Percentiles rank a stretch among this genome's conserved stretches.
These are phyloP conservation scores for Hyaloscypha finlandica DNA, from an alignment of 495 filamentous ascomycete species.

Conservation along the genomic window DNA sequence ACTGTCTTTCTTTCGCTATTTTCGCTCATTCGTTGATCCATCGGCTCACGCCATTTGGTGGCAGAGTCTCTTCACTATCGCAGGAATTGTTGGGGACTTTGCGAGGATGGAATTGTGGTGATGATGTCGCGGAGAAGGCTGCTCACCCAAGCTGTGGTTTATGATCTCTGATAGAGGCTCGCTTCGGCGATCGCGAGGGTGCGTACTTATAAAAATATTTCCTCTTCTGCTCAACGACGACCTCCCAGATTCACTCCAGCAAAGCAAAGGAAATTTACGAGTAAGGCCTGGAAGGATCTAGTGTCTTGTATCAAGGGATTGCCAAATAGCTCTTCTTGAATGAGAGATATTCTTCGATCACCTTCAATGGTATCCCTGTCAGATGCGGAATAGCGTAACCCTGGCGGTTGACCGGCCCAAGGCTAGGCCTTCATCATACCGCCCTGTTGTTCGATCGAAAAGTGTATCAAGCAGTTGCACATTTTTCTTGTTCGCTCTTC, in stretches of 20 bases:
- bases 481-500: background rate
- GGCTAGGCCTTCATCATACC: too few relatives aligned
- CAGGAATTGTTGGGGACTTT: slow-evolving; percentile 8
- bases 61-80: slow-evolving; percentile 16
- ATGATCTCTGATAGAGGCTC: background rate
- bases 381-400: too few relatives aligned
- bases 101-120: background rate
- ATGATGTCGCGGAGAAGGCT: slow-evolving; percentile 1
- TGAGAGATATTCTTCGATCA: too few relatives aligned
- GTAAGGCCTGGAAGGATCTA: too few relatives aligned
- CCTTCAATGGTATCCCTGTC: too few relatives aligned
- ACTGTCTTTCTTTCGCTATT: slow-evolving; percentile 22
- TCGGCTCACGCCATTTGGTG: slow-evolving; percentile 26
- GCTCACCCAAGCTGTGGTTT: background rate
- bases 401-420: too few relatives aligned
- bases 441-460: too few relatives aligned
- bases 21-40: slow-evolving; percentile 28
- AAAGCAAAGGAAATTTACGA: too few relatives aligned
- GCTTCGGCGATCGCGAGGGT: background rate
- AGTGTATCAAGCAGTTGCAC: too few relatives aligned
- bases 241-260: too few relatives aligned
- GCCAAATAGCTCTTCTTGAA: too few relatives aligned
- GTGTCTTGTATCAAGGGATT: too few relatives aligned
- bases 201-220: background rate
- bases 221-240: background rate